Evolutionary conservation across 2,329 filamentous ascomycete genomes (phyloP).

Genomic region (Karstenula rhodostoma): DNA sequence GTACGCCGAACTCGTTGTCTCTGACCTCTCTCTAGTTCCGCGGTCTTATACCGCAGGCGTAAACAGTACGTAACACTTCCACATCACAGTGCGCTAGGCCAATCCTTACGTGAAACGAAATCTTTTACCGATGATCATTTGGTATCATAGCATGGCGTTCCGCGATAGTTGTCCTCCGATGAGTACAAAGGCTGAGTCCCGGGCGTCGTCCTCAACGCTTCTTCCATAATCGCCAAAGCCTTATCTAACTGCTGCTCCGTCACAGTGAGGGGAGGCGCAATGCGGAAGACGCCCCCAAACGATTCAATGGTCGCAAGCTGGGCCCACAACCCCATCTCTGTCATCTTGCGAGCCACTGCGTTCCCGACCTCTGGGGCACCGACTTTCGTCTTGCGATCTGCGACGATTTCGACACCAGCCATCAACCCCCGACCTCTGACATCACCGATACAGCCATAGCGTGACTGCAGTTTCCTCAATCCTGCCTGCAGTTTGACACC

Average conservation of each 20-base stretch:
- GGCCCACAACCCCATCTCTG: slow-evolving; percentile 63
- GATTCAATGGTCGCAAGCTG: slow-evolving; percentile 64
- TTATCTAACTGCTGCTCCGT: slow-evolving; percentile 38
- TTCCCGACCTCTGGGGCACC: slow-evolving; percentile 59
- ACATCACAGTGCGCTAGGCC: too few species aligned
- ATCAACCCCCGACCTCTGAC: slow-evolving; percentile 67
- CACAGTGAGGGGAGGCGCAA: slow-evolving; percentile 69
- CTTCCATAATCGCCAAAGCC: slow-evolving; percentile 15
- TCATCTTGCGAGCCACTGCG: slow-evolving; percentile 57
- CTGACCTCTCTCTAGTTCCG: too few species aligned
- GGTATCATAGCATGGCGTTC: too few species aligned
- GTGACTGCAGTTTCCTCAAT: slow-evolving; percentile 55
- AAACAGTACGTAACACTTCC: too few species aligned
- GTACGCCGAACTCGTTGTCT: too few species aligned
- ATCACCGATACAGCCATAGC: slow-evolving; percentile 70
- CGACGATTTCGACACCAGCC: slow-evolving; percentile 66
- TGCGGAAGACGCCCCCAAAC: slow-evolving; percentile 62
- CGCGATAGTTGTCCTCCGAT: too few species aligned
- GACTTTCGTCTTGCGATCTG: slow-evolving; percentile 57
- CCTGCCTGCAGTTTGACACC: slow-evolving; percentile 59
- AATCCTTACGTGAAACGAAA: too few species aligned
- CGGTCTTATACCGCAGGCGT: too few species aligned
- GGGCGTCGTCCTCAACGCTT: slow-evolving; percentile 10
- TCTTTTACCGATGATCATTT: too few species aligned
- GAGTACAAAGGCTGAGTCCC: slow-evolving; percentile 13